These are phyloP conservation scores for Castanea crenata DNA, from an alignment of 306 rosid species.

Conservation along the genomic window DNA sequence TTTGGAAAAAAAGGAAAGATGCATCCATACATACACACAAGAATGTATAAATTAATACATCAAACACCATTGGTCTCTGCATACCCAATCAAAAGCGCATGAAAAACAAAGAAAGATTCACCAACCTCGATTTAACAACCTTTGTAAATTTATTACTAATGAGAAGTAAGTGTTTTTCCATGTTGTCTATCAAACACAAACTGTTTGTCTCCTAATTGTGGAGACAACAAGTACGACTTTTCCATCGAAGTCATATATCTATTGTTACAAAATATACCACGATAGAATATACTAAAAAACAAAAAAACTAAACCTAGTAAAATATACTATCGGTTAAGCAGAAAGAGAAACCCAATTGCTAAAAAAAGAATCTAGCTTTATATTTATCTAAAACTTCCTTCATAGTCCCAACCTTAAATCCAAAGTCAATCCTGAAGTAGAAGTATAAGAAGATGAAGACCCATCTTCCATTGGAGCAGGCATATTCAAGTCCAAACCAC, in stretches of 20 bases:
- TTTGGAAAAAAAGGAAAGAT: neutral
- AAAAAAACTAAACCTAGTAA: neutral
- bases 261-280: neutral
- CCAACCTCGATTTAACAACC: neutral
- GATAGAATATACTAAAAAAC: neutral
- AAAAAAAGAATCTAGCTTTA: neutral
- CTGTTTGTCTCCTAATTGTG: constrained; percentile 4
- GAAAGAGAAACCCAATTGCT: neutral
- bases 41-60: neutral
- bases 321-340: neutral
- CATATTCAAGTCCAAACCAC: constrained; percentile 50
- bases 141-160: neutral
- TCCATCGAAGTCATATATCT: neutral
- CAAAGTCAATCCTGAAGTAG: constrained; percentile 34
- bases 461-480: constrained; percentile 42
- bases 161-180: neutral
- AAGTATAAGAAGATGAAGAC: constrained; percentile 21
- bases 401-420: constrained; percentile 74
- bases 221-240: neutral
- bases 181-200: neutral
- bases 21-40: neutral
- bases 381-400: neutral
- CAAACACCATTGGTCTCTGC: neutral
- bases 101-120: neutral
- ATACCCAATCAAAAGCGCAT: neutral